Base-by-base conservation (phyloP, 352 stramenopile genomes). In the Pythium pectinolyticum region DNA sequence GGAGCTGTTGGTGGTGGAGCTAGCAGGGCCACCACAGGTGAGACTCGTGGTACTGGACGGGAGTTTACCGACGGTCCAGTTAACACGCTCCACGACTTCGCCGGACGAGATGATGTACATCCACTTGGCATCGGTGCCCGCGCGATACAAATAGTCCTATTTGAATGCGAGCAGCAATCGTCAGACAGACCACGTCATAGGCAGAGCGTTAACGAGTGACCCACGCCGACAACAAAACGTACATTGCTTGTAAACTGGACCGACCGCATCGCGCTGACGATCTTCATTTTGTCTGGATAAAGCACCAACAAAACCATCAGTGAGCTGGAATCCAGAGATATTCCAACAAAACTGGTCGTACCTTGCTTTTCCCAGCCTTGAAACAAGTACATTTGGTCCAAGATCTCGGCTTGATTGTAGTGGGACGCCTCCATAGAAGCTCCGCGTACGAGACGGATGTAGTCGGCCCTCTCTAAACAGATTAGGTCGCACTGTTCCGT, bases 371-470 rank as follows among this genome's bases (percentile, higher is more conserved):
- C 67, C 82, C 80, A 92, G 46, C 79, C 69, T 34, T 82, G 72
- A 54, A 92, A 92, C 19, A 92, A 67, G 19, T 73, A 74, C 78
- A 92, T 92, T 48, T 84, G 72, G 53, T 92, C 82, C 14, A 92
- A 77, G 22, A 92, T 80, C 55, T 90, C 80, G 14, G 78, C 80
- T 35, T 90, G 83, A 43, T 88, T 87, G 67, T 89, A 90, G 48
- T 90, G 82, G 31, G 82, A 90, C 1, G 80, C 81, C 63, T 92
- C 82, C 82, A 90, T 92, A 0, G 82, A 92, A 3, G 82, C 82
- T 0, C 78, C 88, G 10, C 82, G 82, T 25, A 92, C 78, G 2
- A 92, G 67, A 14, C 82, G 82, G 20, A 78, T 86, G 61, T 90
- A 92, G 56, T 92, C 82, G 43, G 75, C 78, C 10, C 82, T 78